Evolutionary conservation across 140 eudicot genomes (phyloP).

Genomic region (Cichorium intybus): DNA sequence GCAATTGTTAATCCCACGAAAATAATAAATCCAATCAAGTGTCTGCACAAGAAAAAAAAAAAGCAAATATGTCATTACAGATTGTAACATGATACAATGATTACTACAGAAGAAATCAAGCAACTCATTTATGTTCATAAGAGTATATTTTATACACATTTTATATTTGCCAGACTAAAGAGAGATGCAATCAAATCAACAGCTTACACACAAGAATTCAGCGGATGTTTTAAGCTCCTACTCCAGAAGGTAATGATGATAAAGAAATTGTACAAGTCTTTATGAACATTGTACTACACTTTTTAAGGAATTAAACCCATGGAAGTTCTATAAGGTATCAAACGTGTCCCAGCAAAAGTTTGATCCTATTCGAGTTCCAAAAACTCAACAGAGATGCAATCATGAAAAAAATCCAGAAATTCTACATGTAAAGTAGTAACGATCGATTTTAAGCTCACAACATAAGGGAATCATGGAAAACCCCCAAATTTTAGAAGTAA

Average conservation of each 20-base stretch:
- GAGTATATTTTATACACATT: too few relatives aligned
- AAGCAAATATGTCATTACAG: not conserved
- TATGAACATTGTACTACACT: slow-evolving; percentile 10
- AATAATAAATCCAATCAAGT: slow-evolving; percentile 74
- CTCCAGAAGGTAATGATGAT: not conserved
- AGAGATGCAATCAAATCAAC: slow-evolving; percentile 7
- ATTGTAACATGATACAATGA: not conserved
- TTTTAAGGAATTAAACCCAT: not conserved
- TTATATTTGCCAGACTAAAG: not conserved
- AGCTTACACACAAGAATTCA: slow-evolving; percentile 7
- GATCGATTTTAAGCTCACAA: slow-evolving; percentile 1
- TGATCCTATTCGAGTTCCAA: slow-evolving; percentile 7
- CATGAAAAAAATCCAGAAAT: not conserved
- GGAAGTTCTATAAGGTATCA: not conserved
- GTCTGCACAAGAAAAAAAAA: slow-evolving; percentile 57
- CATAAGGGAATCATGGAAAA: not conserved
- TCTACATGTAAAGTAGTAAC: not conserved
- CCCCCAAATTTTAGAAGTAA: not conserved
- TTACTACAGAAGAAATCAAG: slow-evolving; percentile 10
- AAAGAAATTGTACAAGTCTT: slow-evolving; percentile 1
- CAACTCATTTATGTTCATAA: slow-evolving; percentile 1
- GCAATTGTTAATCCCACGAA: slow-evolving; percentile 66
- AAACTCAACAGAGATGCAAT: slow-evolving; percentile 16
- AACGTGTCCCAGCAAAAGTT: not conserved
- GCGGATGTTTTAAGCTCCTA: slow-evolving; percentile 1